Conservation (phyloP, 805 yeast species). For the Dipodascus geniculatus region DNA sequence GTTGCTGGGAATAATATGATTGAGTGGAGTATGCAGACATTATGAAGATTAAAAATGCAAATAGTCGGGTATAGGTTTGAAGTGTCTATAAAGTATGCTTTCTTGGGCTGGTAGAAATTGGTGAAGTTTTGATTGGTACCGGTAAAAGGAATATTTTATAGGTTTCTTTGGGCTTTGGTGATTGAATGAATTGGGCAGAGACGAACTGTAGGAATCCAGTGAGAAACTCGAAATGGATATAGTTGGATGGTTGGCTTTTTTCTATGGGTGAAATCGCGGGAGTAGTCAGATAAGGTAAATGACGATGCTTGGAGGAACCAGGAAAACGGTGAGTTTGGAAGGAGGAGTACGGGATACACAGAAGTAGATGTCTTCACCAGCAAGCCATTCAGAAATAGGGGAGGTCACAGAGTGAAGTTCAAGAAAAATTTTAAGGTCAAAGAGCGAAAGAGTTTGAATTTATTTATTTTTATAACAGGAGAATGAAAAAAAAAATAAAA, state of each 20-base stretch:
- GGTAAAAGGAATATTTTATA: too few species aligned
- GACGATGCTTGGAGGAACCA: not conserved
- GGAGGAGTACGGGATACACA: not conserved
- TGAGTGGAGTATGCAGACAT: constrained; percentile 1
- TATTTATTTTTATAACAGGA: not conserved
- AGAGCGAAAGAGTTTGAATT: not conserved
- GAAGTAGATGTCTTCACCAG: not conserved
- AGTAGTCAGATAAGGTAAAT: too few species aligned
- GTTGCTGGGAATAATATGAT: not conserved
- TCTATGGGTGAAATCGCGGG: too few species aligned
- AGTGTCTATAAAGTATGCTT: not conserved
- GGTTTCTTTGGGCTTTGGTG: too few species aligned
- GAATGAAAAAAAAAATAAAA: not conserved
- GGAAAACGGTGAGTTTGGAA: not conserved
- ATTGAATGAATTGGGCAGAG: too few species aligned
- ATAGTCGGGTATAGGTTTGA: too few species aligned
- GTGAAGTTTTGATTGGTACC: too few species aligned
- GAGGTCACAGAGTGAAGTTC: not conserved
- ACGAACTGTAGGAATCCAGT: too few species aligned
- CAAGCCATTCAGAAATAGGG: not conserved
- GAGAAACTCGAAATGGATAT: too few species aligned
- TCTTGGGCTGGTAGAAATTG: too few species aligned
- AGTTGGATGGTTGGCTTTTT: too few species aligned
- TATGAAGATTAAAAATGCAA: not conserved
- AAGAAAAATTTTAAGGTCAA: not conserved